Base-by-base conservation (phyloP, 2,329 filamentous ascomycete genomes). In the Pestalotiopsis sp. region DNA sequence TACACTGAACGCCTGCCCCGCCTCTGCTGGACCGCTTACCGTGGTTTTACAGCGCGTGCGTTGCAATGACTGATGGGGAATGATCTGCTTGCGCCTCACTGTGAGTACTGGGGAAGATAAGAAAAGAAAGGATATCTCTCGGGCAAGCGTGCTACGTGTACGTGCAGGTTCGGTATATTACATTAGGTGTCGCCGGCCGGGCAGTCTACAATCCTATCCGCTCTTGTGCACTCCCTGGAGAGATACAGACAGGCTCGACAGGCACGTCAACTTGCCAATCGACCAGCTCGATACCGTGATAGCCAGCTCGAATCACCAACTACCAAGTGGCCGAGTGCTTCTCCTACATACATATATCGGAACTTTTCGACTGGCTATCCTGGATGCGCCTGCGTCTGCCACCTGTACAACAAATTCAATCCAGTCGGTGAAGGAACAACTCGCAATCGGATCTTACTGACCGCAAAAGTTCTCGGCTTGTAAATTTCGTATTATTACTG, bases 141-240 rank as follows among this genome's bases (percentile, higher is more conserved):
- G 17, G 61, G 27, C 25, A 20, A 64, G 20, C 36, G 11, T 64
- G 61, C 61, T 64, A 64, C 39, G 61, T 64, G 61, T 64, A 64
- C 61, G 23, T 39, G 61, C 61, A 45, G 25, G 3, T 64, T 39
- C 49, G 61, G 61, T 52, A 27, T 59, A 52, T 36, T 36, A 36
- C 31, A 52, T 3, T 3, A n/a, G 5, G 45, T 36, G 57, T 23
- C 23, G 23, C 27, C 57, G 36, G 27, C 59, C 31, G 6, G 31
- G 6, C 13, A 23, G 45, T 64, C 61, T 64, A 39, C 61, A 41
- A 62, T 20, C 36, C 23, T 9, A 20, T 39, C 14, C n/a, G 31
- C 14, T 17, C n/a, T 62, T 23, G 6, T 23, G 59, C 59, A 23
- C 14, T 11, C 25, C 14, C 27, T n/a, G 27, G 9, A 52, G 45